phyloP scores from a whole-genome alignment of 768 basidiomycete species.

The Boletus rex-veris region DNA sequence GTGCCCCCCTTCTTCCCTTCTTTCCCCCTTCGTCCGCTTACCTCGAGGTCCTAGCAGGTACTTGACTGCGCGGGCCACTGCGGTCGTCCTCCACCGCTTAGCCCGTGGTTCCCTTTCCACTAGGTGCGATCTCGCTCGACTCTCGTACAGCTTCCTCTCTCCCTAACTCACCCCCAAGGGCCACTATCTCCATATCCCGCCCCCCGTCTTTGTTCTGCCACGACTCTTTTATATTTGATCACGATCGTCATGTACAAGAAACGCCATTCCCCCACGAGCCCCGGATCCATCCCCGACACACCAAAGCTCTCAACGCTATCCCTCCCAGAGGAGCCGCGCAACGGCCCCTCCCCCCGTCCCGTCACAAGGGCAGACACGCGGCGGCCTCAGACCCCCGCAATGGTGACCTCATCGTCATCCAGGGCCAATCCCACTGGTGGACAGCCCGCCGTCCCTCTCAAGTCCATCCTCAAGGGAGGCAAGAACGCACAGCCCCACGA shows the following conservation, averaged over 20 bases:
- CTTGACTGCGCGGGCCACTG: constrained; percentile 26
- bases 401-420: too few species aligned
- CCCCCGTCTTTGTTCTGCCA: constrained; percentile 14
- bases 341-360: too few species aligned
- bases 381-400: too few species aligned
- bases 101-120: constrained; percentile 14
- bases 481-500: background rate
- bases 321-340: constrained; percentile 12
- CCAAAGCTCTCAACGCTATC: constrained; percentile 17
- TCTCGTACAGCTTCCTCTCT: background rate
- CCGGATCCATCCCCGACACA: constrained; percentile 17
- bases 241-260: constrained; percentile 30
- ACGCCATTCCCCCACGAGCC: constrained; percentile 13
- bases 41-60: constrained; percentile 12
- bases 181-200: background rate
- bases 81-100: constrained; percentile 18
- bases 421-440: too few species aligned
- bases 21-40: constrained; percentile 11
- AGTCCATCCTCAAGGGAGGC: too few species aligned
- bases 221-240: constrained; percentile 16
- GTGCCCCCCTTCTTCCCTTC: background rate
- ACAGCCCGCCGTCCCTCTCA: too few species aligned
- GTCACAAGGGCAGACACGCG: too few species aligned
- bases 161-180: background rate
- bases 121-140: constrained; percentile 6